These are phyloP conservation scores for Fistulifera solaris DNA, from an alignment of 108 stramenopile species.

Conservation along the genomic window DNA sequence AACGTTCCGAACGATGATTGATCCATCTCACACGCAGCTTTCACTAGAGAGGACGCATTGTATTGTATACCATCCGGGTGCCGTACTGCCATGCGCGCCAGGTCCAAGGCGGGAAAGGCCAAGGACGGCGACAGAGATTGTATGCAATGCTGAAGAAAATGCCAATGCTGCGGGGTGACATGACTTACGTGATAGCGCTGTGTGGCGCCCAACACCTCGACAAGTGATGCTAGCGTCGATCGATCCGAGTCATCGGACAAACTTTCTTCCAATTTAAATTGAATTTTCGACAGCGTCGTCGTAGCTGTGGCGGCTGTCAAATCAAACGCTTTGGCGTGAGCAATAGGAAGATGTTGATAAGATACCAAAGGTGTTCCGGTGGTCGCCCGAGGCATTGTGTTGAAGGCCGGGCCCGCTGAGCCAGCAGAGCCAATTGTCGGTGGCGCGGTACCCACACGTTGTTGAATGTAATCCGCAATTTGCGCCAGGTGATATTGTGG, in stretches of 20 bases:
- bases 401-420: slow-evolving; percentile 8
- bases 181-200: slow-evolving; percentile 73
- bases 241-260: slow-evolving; percentile 31
- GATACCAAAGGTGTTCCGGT: slow-evolving; percentile 29
- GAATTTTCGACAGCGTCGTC: slow-evolving; percentile 60
- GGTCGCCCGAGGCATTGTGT: slow-evolving; percentile 17
- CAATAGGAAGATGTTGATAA: slow-evolving; percentile 58
- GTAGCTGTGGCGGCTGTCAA: slow-evolving; percentile 34
- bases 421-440: slow-evolving; percentile 70
- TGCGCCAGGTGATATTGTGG: slow-evolving; percentile 82
- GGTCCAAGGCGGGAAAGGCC: slow-evolving; percentile 70
- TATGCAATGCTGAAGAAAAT: slow-evolving; percentile 44
- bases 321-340: slow-evolving; percentile 63
- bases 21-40: slow-evolving; percentile 8
- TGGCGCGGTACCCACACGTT: slow-evolving; percentile 48
- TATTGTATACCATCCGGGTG: slow-evolving; percentile 41
- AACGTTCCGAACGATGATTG: slow-evolving; percentile 13
- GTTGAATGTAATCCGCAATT: slow-evolving; percentile 87
- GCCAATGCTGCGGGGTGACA: slow-evolving; percentile 36
- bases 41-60: slow-evolving; percentile 24
- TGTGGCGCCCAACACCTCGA: slow-evolving; percentile 48
- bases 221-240: slow-evolving; percentile 18
- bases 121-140: slow-evolving; percentile 28
- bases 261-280: slow-evolving; percentile 45
- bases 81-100: slow-evolving; percentile 58